Conservation (phyloP, 1,284 basidiomycete genomes). For the Trametes pubescens region DNA sequence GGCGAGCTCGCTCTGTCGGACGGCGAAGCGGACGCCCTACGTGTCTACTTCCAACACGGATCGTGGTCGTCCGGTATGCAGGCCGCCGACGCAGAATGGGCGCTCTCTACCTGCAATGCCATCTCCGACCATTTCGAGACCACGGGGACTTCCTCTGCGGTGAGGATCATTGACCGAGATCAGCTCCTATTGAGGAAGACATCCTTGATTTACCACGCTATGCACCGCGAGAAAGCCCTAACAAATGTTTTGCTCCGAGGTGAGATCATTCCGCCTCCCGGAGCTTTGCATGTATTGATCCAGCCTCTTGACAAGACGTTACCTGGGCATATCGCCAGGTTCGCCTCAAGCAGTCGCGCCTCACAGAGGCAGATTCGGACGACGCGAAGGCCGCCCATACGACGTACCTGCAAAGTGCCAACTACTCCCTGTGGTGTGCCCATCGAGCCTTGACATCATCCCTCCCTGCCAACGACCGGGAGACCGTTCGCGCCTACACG, state of each 20-base stretch:
- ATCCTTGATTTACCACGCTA: too few species aligned
- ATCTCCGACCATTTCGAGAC: neutral
- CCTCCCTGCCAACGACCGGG: neutral
- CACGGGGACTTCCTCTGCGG: too few species aligned
- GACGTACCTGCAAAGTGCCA: neutral
- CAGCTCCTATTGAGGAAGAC: too few species aligned
- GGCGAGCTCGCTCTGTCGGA: neutral
- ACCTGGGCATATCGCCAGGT: neutral
- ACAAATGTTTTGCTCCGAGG: neutral
- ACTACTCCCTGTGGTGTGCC: neutral
- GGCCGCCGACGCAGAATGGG: neutral
- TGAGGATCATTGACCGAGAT: too few species aligned
- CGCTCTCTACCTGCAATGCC: neutral
- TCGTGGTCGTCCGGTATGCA: neutral
- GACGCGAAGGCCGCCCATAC: neutral
- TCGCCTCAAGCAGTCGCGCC: neutral
- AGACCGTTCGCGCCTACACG: neutral
- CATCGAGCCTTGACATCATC: neutral
- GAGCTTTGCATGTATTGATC: neutral
- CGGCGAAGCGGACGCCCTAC: neutral
- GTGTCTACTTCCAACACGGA: neutral
- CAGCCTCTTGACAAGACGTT: neutral
- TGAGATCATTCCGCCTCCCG: neutral
- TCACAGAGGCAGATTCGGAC: neutral
- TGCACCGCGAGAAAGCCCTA: neutral